These are phyloP conservation scores for Leccinum boreale DNA, from an alignment of 768 basidiomycete species.

Conservation along the genomic window DNA sequence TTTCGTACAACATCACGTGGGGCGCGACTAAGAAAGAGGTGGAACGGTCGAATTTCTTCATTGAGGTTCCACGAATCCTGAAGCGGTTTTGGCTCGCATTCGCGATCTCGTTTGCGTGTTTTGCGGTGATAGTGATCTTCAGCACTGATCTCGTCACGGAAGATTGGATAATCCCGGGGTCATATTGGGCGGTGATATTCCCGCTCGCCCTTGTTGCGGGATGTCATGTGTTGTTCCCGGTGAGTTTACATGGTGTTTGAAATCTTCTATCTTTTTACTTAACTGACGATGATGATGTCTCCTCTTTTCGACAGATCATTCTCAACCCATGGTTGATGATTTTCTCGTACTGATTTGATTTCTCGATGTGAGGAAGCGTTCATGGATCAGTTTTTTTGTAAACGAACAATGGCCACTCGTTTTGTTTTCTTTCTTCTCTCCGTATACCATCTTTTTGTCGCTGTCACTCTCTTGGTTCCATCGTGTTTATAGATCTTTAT, in stretches of 20 bases:
- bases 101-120: slow-evolving; percentile 46
- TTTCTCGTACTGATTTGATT: slow-evolving; percentile 49
- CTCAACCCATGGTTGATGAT: slow-evolving; percentile 90
- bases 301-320: slow-evolving; percentile 48
- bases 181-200: slow-evolving; percentile 72
- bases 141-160: slow-evolving; percentile 47
- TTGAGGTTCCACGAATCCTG: slow-evolving; percentile 81
- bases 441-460: not conserved
- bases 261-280: not conserved
- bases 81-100: slow-evolving; percentile 74
- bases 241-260: slow-evolving; percentile 34
- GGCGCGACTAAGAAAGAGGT: slow-evolving; percentile 76
- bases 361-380: not conserved
- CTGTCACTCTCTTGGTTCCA: not conserved
- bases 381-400: not conserved
- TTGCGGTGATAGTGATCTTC: slow-evolving; percentile 58
- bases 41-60: slow-evolving; percentile 86
- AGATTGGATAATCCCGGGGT: slow-evolving; percentile 60
- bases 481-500: not conserved
- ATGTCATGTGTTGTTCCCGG: slow-evolving; percentile 73
- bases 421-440: not conserved
- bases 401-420: not conserved
- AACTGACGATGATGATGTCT: not conserved
- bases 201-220: slow-evolving; percentile 68
- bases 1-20: slow-evolving; percentile 61